Evolutionary conservation across 768 basidiomycete genomes (phyloP).

Genomic region (Suillus occidentalis): DNA sequence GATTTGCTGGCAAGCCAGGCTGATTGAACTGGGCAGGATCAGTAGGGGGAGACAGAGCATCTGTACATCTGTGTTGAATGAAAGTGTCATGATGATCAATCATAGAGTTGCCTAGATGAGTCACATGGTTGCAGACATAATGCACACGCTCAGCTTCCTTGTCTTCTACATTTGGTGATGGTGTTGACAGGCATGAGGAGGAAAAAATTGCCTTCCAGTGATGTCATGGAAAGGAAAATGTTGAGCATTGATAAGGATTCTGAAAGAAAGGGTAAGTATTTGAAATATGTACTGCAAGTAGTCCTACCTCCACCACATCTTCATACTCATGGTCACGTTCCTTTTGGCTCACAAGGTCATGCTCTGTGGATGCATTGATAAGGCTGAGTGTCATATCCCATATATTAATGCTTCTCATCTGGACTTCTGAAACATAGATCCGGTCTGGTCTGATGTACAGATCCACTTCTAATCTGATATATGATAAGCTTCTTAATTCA

Average conservation of each 20-base stretch:
- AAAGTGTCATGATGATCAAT: constrained; percentile 65
- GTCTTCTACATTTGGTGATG: constrained; percentile 15
- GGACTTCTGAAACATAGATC: too few species aligned
- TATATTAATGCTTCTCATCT: too few species aligned
- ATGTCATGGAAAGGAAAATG: constrained; percentile 56
- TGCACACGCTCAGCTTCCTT: constrained; percentile 25
- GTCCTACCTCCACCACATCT: constrained; percentile 76
- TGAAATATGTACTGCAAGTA: not conserved
- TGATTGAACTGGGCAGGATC: too few species aligned
- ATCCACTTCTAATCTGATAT: too few species aligned
- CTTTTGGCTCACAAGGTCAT: constrained; percentile 64
- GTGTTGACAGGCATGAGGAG: constrained; percentile 32
- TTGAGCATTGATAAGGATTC: constrained; percentile 71
- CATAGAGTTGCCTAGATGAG: constrained; percentile 78
- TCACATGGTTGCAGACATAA: constrained; percentile 66
- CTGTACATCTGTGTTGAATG: constrained; percentile 9
- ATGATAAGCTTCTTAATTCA: too few species aligned
- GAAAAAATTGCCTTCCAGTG: constrained; percentile 65
- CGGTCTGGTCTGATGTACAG: too few species aligned
- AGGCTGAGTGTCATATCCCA: too few species aligned
- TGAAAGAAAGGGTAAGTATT: constrained; percentile 28
- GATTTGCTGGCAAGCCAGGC: too few species aligned
- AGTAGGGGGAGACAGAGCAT: too few species aligned
- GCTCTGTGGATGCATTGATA: constrained; percentile 55
- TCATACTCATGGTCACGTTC: constrained; percentile 84